These are phyloP conservation scores for Trypanosoma congolense DNA, from an alignment of 208 protist species.

Conservation along the genomic window DNA sequence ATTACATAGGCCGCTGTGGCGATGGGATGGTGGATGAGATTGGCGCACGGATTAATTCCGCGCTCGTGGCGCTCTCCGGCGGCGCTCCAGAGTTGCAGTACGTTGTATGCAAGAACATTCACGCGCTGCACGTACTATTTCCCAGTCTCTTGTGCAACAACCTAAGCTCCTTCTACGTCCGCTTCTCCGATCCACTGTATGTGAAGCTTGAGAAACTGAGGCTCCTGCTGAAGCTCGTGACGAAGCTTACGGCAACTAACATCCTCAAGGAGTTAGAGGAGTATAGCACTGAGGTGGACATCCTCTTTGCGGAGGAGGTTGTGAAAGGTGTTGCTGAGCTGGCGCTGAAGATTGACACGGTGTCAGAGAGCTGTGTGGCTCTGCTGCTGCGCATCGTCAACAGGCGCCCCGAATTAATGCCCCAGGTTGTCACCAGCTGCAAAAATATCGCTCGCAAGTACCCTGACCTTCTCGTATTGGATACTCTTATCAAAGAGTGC, in stretches of 20 bases:
- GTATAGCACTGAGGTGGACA: conserved; percentile 97
- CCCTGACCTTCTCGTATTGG: conserved; percentile 67
- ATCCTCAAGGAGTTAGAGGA: conserved; percentile 97
- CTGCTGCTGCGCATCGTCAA: conserved; percentile 66
- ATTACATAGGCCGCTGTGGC: conserved; percentile 53
- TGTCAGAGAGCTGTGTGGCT: conserved; percentile 91
- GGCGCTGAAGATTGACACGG: conserved; percentile 97
- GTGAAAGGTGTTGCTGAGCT: conserved; percentile 95
- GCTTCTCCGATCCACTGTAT: conserved; percentile 99
- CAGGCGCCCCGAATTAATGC: conserved; percentile 53
- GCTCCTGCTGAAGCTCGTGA: conserved; percentile 97
- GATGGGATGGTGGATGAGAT: conserved; percentile 51
- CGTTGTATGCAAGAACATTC: conserved; percentile 98
- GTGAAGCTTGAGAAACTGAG: conserved; percentile 99
- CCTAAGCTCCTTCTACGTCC: conserved; percentile 97
- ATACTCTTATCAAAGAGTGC: conserved; percentile 62
- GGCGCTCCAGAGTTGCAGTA: conserved; percentile 96
- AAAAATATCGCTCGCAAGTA: conserved; percentile 85
- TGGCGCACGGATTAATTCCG: conserved; percentile 92
- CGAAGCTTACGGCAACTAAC: conserved; percentile 85
- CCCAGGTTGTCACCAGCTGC: conserved; percentile 68
- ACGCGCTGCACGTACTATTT: conserved; percentile 96
- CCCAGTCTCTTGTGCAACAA: conserved; percentile 89
- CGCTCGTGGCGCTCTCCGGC: conserved; percentile 86
- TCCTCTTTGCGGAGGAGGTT: conserved; percentile 97